phyloP scores from a whole-genome alignment of 1,284 basidiomycete species.

The Mycosarcoma mackinlayi region DNA sequence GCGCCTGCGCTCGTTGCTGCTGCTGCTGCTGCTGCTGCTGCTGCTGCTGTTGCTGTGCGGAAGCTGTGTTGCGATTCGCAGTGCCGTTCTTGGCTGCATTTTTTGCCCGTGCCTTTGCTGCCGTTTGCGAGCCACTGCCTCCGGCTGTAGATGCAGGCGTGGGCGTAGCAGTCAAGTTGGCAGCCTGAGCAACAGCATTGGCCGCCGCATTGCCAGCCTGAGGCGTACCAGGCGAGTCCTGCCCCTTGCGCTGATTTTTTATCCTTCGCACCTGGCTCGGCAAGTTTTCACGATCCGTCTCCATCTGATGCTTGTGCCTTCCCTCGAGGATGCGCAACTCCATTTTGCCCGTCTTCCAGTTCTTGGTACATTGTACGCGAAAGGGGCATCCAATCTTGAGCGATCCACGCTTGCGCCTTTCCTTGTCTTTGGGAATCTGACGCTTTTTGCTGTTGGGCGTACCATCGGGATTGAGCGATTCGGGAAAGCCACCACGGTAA shows the following conservation, averaged over 20 bases:
- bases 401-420: conserved; percentile 43
- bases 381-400: conserved; percentile 53
- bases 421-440: conserved; percentile 50
- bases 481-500: conserved; percentile 47
- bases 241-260: conserved; percentile 33
- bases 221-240: conserved; percentile 15
- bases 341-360: conserved; percentile 52
- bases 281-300: conserved; percentile 41
- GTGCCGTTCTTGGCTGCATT: background rate
- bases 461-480: conserved; percentile 42
- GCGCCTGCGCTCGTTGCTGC: conserved; percentile 9
- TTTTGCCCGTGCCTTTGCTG: conserved; percentile 9
- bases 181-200: conserved; percentile 38
- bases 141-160: conserved; percentile 7
- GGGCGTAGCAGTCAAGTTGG: conserved; percentile 26
- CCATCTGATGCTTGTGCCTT: conserved; percentile 50
- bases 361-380: conserved; percentile 49
- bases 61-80: conserved; percentile 9
- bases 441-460: conserved; percentile 49
- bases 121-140: background rate
- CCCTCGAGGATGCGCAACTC: conserved; percentile 46
- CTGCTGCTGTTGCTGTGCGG: conserved; percentile 1
- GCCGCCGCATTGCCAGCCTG: conserved; percentile 34
- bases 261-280: conserved; percentile 43
- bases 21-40: conserved; percentile 13